These are phyloP conservation scores for Apiotrichum porosum DNA, from an alignment of 1,284 basidiomycete species.

Conservation along the genomic window DNA sequence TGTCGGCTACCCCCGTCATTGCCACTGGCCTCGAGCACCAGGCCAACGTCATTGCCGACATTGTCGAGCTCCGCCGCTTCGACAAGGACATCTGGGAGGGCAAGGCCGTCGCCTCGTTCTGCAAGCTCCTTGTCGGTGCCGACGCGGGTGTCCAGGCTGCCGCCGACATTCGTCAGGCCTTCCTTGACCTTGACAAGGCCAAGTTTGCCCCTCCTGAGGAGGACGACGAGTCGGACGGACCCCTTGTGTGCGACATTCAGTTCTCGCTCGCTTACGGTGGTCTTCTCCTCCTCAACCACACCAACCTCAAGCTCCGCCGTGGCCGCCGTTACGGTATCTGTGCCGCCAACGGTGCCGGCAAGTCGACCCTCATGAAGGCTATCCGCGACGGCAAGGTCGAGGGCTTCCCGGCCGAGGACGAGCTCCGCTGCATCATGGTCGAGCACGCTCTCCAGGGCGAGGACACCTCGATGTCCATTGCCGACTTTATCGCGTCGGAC, in stretches of 20 bases:
- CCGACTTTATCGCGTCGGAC: conserved; percentile 78
- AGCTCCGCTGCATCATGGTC: conserved; percentile 88
- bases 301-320: conserved; percentile 80
- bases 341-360: conserved; percentile 92
- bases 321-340: conserved; percentile 93
- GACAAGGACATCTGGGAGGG: conserved; percentile 66
- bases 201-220: conserved; percentile 67
- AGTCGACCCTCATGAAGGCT: conserved; percentile 94
- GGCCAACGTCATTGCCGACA: conserved; percentile 68
- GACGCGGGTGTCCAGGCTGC: conserved; percentile 53
- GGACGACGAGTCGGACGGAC: conserved; percentile 86
- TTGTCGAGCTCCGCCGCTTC: conserved; percentile 66
- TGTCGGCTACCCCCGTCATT: conserved; percentile 45
- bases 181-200: conserved; percentile 70
- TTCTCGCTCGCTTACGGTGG: conserved; percentile 98
- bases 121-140: conserved; percentile 52
- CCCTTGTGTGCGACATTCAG: conserved; percentile 79
- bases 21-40: conserved; percentile 60
- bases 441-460: conserved; percentile 94
- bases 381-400: conserved; percentile 92
- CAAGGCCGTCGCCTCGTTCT: conserved; percentile 62
- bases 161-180: conserved; percentile 65
- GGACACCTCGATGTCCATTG: conserved; percentile 69
- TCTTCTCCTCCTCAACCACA: conserved; percentile 91
- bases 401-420: conserved; percentile 85